phyloP scores from a whole-genome alignment of 2,329 filamentous ascomycete species.

The Botryosphaeria dothidea region DNA sequence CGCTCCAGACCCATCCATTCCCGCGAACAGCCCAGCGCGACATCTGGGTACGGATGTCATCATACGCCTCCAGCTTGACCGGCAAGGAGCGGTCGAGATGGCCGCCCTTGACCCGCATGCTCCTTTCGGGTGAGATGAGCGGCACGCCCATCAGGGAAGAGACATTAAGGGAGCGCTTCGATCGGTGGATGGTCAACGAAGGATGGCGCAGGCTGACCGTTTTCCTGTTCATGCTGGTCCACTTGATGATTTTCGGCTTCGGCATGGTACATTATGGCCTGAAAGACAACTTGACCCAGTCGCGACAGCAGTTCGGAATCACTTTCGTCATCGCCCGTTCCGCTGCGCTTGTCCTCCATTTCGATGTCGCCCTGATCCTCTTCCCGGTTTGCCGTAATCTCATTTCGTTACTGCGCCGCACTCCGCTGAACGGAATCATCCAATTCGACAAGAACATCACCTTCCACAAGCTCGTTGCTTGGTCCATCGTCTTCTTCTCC shows the following conservation, averaged over 20 bases:
- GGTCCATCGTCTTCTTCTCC: conserved; percentile 86
- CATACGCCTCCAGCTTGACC: conserved; percentile 30
- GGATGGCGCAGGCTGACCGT: conserved; percentile 82
- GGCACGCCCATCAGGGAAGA: conserved; percentile 70
- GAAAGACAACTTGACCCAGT: conserved; percentile 50
- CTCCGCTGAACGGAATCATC: conserved; percentile 80
- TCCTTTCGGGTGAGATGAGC: conserved; percentile 80
- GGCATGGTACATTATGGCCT: conserved; percentile 77
- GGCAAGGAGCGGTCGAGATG: conserved; percentile 71
- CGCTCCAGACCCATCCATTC: background rate
- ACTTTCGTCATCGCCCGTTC: conserved; percentile 77
- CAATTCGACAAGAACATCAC: conserved; percentile 90
- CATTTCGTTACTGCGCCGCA: conserved; percentile 78
- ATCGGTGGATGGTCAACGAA: conserved; percentile 88
- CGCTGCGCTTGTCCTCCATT: conserved; percentile 74
- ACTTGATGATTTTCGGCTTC: conserved; percentile 76
- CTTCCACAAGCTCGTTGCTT: conserved; percentile 81
- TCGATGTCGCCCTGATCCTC: conserved; percentile 77
- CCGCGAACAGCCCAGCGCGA: background rate
- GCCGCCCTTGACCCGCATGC: conserved; percentile 78
- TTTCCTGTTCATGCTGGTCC: conserved; percentile 70
- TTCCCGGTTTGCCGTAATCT: conserved; percentile 83
- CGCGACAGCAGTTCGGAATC: conserved; percentile 69
- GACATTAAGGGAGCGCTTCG: conserved; percentile 70
- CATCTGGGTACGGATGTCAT: background rate